Percentiles rank a stretch among this genome's conserved stretches.
Conservation (phyloP, 805 yeast genomes). For the Vanderwaltozyma polyspora region DNA sequence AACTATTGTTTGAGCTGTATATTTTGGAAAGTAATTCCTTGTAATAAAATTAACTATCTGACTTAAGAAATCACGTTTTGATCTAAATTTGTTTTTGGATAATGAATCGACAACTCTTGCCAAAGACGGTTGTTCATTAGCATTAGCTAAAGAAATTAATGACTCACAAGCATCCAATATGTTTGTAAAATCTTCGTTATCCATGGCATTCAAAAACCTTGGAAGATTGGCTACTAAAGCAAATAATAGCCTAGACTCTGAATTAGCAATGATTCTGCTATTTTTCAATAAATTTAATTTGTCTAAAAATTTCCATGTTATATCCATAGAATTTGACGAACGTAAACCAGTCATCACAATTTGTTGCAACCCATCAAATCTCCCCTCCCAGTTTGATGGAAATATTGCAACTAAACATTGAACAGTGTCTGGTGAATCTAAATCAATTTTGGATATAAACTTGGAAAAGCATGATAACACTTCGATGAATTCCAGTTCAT, state of each 20-base stretch:
- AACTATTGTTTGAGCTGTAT: constrained; percentile 63
- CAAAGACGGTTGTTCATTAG: constrained; percentile 43
- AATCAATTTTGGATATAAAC: constrained; percentile 75
- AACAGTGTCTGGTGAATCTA: constrained; percentile 77
- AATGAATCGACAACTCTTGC: constrained; percentile 68
- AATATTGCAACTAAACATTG: constrained; percentile 73
- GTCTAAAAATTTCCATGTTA: constrained; percentile 63
- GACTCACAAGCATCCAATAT: constrained; percentile 42
- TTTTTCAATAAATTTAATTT: constrained; percentile 54
- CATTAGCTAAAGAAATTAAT: constrained; percentile 51
- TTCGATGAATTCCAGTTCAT: constrained; percentile 88
- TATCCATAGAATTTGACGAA: constrained; percentile 69
- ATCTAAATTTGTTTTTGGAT: constrained; percentile 68
- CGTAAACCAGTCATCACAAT: constrained; percentile 73
- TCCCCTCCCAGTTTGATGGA: constrained; percentile 94
- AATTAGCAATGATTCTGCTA: constrained; percentile 68
- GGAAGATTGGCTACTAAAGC: constrained; percentile 75
- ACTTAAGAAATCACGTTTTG: constrained; percentile 78
- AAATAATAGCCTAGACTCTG: constrained; percentile 55
- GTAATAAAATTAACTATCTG: constrained; percentile 69
- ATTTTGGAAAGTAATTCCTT: constrained; percentile 57
- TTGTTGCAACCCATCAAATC: constrained; percentile 78
- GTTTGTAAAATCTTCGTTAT: constrained; percentile 41
- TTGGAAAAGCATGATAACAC: constrained; percentile 71
- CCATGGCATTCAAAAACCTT: constrained; percentile 72